phyloP scores from a whole-genome alignment of 495 filamentous ascomycete genomes.

The Cladorrhinum samala region DNA sequence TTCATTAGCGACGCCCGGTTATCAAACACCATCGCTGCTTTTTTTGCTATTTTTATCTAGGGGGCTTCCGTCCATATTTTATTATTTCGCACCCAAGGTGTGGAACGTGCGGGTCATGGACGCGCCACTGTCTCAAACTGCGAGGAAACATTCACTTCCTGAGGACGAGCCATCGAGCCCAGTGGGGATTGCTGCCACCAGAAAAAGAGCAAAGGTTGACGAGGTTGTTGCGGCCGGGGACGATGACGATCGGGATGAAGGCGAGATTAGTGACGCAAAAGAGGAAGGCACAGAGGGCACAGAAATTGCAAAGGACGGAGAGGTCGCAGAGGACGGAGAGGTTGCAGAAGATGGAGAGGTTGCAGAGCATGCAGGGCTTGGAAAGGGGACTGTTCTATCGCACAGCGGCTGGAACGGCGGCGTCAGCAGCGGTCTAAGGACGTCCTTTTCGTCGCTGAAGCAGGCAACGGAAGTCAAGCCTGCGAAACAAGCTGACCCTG shows the following conservation, averaged over 20 bases:
- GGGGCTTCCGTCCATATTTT: neutral
- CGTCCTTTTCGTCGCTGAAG: conserved; percentile 16
- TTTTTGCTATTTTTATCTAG: neutral
- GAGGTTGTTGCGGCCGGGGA: neutral
- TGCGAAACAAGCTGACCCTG: neutral
- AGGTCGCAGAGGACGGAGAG: too few species aligned
- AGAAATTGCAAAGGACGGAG: too few species aligned
- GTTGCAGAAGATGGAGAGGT: too few species aligned
- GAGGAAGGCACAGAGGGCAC: neutral
- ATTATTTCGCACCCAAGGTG: too few species aligned
- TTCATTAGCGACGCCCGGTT: too few species aligned
- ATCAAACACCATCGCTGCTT: neutral
- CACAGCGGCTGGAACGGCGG: conserved; percentile 35
- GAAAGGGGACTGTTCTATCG: neutral
- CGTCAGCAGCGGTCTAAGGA: conserved; percentile 26
- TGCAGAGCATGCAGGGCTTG: too few species aligned
- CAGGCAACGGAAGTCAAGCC: neutral
- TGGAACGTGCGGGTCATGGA: too few species aligned
- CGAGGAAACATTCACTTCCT: neutral
- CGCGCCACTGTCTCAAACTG: neutral
- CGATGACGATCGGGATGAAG: neutral
- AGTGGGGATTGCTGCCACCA: neutral
- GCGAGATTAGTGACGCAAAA: neutral
- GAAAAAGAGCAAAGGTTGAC: neutral
- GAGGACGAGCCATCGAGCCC: neutral